Evolutionary conservation across 257 asterid genomes (phyloP).

Genomic region (Plantago elongata): DNA sequence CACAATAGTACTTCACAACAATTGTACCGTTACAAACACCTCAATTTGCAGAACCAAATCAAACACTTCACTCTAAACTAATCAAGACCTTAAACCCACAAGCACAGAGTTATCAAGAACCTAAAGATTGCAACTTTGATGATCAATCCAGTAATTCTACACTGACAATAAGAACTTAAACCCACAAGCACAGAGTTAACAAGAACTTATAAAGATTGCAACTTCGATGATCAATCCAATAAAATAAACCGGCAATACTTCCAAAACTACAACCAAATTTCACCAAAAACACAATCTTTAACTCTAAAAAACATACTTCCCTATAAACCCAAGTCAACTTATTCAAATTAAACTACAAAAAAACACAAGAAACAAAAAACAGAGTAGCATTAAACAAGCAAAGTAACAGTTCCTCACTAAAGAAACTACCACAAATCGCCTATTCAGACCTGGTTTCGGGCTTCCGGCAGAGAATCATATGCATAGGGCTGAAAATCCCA

Average conservation of each 20-base stretch:
- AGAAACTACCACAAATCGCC: not conserved
- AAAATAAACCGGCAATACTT: not conserved
- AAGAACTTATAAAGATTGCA: too few species aligned
- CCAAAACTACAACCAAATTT: constrained; percentile 19
- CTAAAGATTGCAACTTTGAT: not conserved
- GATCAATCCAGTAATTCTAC: not conserved
- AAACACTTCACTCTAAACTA: not conserved
- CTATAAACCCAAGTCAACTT: constrained; percentile 10
- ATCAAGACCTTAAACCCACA: not conserved
- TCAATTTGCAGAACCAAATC: not conserved
- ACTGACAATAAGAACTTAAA: not conserved
- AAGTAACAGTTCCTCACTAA: too few species aligned
- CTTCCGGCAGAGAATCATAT: constrained; percentile 81
- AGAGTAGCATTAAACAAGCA: constrained; percentile 5
- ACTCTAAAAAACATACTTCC: not conserved
- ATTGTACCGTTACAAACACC: not conserved
- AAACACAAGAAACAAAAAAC: constrained; percentile 19
- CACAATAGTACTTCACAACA: constrained; percentile 4
- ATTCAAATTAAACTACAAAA: constrained; percentile 19
- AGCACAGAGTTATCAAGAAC: too few species aligned
- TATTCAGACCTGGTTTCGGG: constrained; percentile 39
- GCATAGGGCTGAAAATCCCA: constrained; percentile 80
- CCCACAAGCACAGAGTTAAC: too few species aligned
- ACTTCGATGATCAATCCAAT: not conserved
- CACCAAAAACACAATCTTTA: constrained; percentile 1